phyloP scores from a whole-genome alignment of 345 rosid species.

The Brassica cretica region DNA sequence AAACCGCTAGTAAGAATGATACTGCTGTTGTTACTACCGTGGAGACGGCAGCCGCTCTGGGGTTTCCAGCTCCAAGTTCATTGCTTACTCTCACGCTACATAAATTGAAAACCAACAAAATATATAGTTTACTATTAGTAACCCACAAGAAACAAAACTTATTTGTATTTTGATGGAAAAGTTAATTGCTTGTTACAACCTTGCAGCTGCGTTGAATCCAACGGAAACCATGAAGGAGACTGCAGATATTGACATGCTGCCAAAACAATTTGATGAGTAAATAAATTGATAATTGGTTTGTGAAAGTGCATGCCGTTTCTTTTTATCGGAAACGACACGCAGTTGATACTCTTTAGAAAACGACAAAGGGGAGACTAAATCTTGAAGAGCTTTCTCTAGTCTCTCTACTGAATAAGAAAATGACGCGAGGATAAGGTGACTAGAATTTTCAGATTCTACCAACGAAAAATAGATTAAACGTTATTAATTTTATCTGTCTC shows the following conservation, averaged over 20 bases:
- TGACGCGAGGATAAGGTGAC: neutral
- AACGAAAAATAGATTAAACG: no score
- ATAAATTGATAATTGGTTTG: no score
- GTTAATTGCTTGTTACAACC: conserved; percentile 35
- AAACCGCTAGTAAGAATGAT: conserved; percentile 49
- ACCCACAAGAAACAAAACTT: neutral
- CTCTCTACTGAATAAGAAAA: neutral
- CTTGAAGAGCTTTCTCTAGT: neutral
- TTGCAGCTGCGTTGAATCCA: conserved; percentile 78
- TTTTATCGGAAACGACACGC: neutral
- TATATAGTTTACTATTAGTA: neutral
- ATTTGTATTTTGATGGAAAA: no score
- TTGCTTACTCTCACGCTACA: conserved; percentile 52
- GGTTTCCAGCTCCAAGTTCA: conserved; percentile 49
- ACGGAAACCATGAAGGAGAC: conserved; percentile 28
- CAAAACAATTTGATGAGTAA: neutral
- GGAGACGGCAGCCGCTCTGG: conserved; percentile 59
- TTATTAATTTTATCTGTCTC: no score
- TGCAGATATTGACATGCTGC: conserved; percentile 67
- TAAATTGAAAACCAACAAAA: neutral
- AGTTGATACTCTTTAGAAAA: neutral
- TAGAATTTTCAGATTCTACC: no score
- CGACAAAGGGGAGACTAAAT: conserved; percentile 5
- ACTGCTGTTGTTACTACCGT: conserved; percentile 42
- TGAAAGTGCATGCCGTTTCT: no score